These are phyloP conservation scores for Ceratocystis diversiconidia DNA, from an alignment of 2,329 filamentous ascomycete species.

Conservation along the genomic window DNA sequence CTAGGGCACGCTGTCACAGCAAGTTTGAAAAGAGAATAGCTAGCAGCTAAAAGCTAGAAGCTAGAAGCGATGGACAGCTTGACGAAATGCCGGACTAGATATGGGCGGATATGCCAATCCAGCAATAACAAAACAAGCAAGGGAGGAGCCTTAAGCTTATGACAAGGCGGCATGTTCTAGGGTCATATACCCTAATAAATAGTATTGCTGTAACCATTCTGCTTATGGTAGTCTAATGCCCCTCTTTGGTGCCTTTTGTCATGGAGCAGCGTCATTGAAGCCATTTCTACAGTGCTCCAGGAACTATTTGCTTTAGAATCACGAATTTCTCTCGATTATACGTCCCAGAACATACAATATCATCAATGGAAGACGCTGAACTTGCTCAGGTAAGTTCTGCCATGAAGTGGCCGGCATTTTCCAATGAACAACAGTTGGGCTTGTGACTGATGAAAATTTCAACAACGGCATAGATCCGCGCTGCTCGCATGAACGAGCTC, in stretches of 20 bases:
- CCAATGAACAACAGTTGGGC: not conserved
- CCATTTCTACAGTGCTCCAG: too few species aligned
- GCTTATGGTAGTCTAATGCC: too few species aligned
- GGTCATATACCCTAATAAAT: too few species aligned
- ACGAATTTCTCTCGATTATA: too few species aligned
- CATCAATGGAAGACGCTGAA: constrained; percentile 32
- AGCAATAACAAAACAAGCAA: too few species aligned
- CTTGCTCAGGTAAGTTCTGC: constrained; percentile 27
- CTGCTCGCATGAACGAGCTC: constrained; percentile 84
- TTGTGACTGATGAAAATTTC: not conserved
- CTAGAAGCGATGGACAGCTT: not conserved
- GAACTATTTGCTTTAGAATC: too few species aligned
- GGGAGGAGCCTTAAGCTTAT: too few species aligned
- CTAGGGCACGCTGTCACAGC: not conserved
- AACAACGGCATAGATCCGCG: constrained; percentile 53
- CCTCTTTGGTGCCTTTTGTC: too few species aligned
- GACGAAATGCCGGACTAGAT: not conserved
- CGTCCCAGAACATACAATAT: not conserved
- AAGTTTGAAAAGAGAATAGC: not conserved
- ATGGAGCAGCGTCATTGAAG: too few species aligned
- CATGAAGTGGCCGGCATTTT: not conserved
- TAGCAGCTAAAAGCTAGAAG: not conserved
- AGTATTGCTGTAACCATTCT: too few species aligned
- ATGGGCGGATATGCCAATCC: too few species aligned
- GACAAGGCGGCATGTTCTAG: too few species aligned